These are phyloP conservation scores for Phytopythium ostracodes DNA, from an alignment of 352 stramenopile species.

Conservation along the genomic window DNA sequence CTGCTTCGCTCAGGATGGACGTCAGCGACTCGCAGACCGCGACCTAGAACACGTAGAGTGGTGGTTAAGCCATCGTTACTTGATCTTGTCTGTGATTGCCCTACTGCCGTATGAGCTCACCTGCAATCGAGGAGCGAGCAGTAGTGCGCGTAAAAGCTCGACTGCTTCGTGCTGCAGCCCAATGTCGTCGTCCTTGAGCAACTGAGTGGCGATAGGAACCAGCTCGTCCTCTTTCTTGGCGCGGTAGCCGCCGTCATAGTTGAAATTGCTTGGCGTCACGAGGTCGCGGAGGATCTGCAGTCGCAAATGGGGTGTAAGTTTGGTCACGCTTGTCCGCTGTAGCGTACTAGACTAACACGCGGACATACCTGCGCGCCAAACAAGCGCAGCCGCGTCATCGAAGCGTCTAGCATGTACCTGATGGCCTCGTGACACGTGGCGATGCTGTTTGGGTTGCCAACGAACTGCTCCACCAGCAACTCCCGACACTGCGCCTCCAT, in stretches of 20 bases:
- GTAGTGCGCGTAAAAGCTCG: constrained; percentile 46
- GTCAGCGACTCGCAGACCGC: constrained; percentile 34
- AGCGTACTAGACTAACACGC: background rate
- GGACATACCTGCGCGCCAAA: constrained; percentile 48
- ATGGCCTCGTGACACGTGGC: constrained; percentile 26
- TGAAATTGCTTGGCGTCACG: constrained; percentile 47
- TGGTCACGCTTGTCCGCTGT: background rate
- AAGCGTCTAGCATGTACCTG: constrained; percentile 40
- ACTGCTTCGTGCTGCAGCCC: constrained; percentile 59
- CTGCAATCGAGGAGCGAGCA: constrained; percentile 32
- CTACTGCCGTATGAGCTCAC: constrained; percentile 13
- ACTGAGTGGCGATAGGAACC: constrained; percentile 25
- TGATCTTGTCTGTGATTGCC: background rate
- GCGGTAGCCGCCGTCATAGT: constrained; percentile 36
- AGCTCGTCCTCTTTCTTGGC: constrained; percentile 28
- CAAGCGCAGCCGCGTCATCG: constrained; percentile 25
- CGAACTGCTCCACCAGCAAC: constrained; percentile 53
- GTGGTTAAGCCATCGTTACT: background rate
- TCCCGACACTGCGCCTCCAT: constrained; percentile 32
- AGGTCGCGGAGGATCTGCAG: constrained; percentile 50
- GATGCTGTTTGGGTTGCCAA: constrained; percentile 34
- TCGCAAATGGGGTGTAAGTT: background rate
- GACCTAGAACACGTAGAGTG: constrained; percentile 10
- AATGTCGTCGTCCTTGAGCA: constrained; percentile 32
- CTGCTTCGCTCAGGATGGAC: constrained; percentile 32